Percentiles rank a stretch among this genome's conserved stretches.
Evolutionary conservation across 116 monocot species (phyloP).

Genomic region (Iris pallida): DNA sequence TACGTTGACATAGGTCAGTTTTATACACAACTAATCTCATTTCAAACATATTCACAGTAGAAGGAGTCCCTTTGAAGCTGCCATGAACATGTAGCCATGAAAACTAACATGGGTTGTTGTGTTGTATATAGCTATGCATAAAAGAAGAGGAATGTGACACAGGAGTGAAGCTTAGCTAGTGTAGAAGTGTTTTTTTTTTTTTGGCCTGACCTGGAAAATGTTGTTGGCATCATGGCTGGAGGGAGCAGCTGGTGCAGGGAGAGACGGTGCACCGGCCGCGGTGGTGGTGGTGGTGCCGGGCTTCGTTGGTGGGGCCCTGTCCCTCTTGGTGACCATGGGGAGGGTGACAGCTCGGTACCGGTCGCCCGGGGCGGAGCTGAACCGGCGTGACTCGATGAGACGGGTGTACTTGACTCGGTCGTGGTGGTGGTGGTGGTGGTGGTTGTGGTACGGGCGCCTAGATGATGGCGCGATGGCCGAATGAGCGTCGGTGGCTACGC

Average conservation of each 20-base stretch:
- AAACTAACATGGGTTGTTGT: no score
- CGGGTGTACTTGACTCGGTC: constrained; percentile 25
- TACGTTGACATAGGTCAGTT: no score
- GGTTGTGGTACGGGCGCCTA: no score
- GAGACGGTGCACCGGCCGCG: neutral
- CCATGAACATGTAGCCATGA: neutral
- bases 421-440: neutral
- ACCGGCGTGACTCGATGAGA: constrained; percentile 8
- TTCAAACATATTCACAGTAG: no score
- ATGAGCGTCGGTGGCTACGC: constrained; percentile 40
- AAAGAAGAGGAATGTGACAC: neutral
- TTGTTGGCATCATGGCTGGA: constrained; percentile 7
- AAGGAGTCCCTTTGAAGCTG: neutral
- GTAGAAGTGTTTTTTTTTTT: neutral
- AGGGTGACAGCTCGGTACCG: constrained; percentile 35
- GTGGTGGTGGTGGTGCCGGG: neutral
- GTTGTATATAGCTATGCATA: neutral
- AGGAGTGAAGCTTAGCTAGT: no score
- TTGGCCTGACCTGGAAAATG: constrained; percentile 3
- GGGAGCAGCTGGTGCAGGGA: constrained; percentile 24
- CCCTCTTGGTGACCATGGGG: constrained; percentile 50
- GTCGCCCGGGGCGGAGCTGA: neutral
- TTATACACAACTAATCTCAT: no score
- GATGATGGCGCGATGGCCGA: constrained; percentile 24
- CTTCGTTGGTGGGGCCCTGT: constrained; percentile 10